These are phyloP conservation scores for Thraustochytrium striatum DNA, from an alignment of 352 stramenopile genomes.

Conservation along the genomic window DNA sequence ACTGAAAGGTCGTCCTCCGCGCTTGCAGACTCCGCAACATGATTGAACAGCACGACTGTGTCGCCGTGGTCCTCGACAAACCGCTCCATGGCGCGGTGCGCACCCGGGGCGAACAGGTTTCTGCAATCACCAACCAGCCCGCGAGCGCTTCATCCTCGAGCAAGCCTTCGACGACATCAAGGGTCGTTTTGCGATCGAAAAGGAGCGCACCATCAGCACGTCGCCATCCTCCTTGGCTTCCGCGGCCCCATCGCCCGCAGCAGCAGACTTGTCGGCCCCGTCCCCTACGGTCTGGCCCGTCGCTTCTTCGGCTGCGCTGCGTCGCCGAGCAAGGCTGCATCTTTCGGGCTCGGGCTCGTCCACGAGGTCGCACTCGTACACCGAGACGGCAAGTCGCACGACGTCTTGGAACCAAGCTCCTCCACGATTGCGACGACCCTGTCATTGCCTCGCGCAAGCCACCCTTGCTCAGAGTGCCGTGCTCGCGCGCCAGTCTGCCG, in stretches of 20 bases:
- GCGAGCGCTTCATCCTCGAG: background rate
- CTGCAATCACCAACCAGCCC: background rate
- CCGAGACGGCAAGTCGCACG: background rate
- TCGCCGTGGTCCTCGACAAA: constrained; percentile 32
- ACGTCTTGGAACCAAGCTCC: constrained; percentile 1
- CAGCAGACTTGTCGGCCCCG: background rate
- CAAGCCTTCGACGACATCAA: background rate
- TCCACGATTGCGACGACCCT: background rate
- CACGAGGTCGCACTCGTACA: background rate
- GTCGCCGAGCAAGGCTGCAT: background rate
- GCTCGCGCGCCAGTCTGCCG: background rate
- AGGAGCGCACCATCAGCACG: background rate
- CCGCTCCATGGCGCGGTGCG: background rate
- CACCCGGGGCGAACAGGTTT: constrained; percentile 9
- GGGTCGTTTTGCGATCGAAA: background rate
- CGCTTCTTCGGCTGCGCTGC: background rate
- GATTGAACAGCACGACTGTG: constrained; percentile 5
- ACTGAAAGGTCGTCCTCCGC: background rate
- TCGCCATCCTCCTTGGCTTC: background rate
- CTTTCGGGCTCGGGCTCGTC: background rate
- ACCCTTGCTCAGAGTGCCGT: background rate
- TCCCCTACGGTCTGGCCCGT: background rate
- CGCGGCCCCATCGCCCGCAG: background rate
- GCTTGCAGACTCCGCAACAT: background rate
- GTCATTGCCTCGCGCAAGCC: background rate